Evolutionary conservation across 805 yeast genomes (phyloP), one percentile per base, ranked within the genome.

Genomic region (Saccharomyces paradoxus): DNA sequence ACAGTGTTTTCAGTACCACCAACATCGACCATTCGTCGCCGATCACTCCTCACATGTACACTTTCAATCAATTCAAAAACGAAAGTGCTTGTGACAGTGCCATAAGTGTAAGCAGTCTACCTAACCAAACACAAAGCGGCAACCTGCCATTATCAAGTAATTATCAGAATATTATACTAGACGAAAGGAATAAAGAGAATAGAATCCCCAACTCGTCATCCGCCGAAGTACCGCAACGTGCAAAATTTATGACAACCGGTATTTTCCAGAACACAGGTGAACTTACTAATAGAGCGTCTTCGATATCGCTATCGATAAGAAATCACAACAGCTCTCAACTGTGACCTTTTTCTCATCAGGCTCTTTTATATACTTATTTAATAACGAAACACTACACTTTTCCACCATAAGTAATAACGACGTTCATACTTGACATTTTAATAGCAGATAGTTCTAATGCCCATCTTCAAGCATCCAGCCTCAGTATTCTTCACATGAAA

Each of bases 41-140:
- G 17, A 62, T 68, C 12, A 67, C 72, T 1, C 71, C 71, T 29
- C 64, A 65, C 21, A 61, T 67, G 62, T 66, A 65, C 55, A 60
- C 66, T 29, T 67, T 67, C 48, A 60, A 63, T 22, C 67, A 65
- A 41, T 53, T 59, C 46, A 62, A 59, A 29, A 62, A 64, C 32
- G 62, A 60, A 24, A 64, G 67, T 44, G 62, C 65, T 32, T 61
- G 68, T 55, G 63, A 62, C 13, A 63, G 68, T 53, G 55, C 66
- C 17, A 30, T 65, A 24, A 67, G 71, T 55, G 64, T 66, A 29
- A 61, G 65, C 53, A 63, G 69, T 52, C 55, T 62, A 47, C 60
- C 66, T 21, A 58, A 57, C 24, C 44, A 37, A 17, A 17, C 13
- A 3, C 44, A 37, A 17, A 37, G 17, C 13, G 44, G 24, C 24